These are phyloP conservation scores for Coccinonectria pachysandricola DNA, from an alignment of 2,329 filamentous ascomycete species.

Conservation along the genomic window DNA sequence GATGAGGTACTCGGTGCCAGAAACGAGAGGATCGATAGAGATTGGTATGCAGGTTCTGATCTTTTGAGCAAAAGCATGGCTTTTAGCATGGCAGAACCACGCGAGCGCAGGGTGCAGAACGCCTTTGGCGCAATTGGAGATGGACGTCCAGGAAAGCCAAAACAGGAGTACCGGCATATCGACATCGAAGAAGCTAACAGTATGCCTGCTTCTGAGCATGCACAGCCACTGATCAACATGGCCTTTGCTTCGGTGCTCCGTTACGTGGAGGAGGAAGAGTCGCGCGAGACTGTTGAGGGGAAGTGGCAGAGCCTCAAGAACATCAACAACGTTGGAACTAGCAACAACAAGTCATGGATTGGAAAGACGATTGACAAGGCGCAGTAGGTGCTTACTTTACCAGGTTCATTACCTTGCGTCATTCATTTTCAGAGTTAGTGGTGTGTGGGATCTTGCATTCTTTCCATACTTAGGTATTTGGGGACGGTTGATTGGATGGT, in stretches of 20 bases:
- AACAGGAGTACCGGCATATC: conserved; percentile 19
- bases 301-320: too few relatives aligned
- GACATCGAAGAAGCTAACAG: conserved; percentile 28
- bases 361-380: conserved; percentile 7
- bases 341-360: conserved; percentile 7
- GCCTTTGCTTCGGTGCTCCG: conserved; percentile 23
- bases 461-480: conserved; percentile 8
- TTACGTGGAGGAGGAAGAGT: conserved; percentile 11
- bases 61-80: conserved; percentile 25
- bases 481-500: conserved; percentile 16
- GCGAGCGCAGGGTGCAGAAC: conserved; percentile 17
- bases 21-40: conserved; percentile 19
- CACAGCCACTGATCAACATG: conserved; percentile 33
- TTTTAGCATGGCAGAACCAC: conserved; percentile 21
- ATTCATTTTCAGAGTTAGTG: too few relatives aligned
- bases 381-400: conserved; percentile 2
- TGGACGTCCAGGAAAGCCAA: conserved; percentile 20
- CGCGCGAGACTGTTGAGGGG: too few relatives aligned
- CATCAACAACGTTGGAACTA: too few relatives aligned
- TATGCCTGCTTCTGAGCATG: conserved; percentile 28
- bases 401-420: conserved; percentile 8
- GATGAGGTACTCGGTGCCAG: conserved; percentile 16
- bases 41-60: conserved; percentile 31
- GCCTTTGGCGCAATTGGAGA: conserved; percentile 29
- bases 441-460: conserved; percentile 8